Percentiles rank a stretch among this genome's conserved stretches.
These are phyloP conservation scores for Alternaria viburni DNA, from an alignment of 2,329 filamentous ascomycete species.

Conservation along the genomic window DNA sequence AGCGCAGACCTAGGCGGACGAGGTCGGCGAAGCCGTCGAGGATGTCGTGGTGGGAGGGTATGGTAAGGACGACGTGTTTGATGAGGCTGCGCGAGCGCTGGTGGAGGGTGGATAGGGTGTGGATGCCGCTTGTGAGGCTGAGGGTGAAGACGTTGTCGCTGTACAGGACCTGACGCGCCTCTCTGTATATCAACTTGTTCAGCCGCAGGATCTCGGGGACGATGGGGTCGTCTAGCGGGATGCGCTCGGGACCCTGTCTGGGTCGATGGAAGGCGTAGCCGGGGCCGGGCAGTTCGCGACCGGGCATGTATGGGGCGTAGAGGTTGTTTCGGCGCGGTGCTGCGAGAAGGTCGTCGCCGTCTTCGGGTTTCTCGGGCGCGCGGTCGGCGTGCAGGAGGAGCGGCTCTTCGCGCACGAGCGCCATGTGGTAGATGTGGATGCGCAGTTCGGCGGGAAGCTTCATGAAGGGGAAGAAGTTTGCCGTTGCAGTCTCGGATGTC, in stretches of 20 bases:
- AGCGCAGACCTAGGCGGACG: conserved; percentile 53
- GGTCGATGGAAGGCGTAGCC: not conserved
- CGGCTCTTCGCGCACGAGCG: conserved; percentile 36
- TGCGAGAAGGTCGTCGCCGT: conserved; percentile 5
- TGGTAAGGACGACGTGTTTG: conserved; percentile 52
- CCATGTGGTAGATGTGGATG: conserved; percentile 53
- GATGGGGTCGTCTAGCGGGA: conserved; percentile 40
- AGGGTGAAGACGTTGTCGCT: conserved; percentile 45
- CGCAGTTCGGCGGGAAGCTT: conserved; percentile 55
- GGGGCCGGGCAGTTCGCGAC: not conserved
- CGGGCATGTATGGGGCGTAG: not conserved
- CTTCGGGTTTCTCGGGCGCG: conserved; percentile 13
- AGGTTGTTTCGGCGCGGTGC: not conserved
- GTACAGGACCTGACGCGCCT: conserved; percentile 42
- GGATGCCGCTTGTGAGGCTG: conserved; percentile 45
- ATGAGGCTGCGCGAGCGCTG: conserved; percentile 53
- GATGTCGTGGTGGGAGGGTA: conserved; percentile 55
- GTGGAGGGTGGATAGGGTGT: conserved; percentile 49
- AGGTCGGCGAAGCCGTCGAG: conserved; percentile 55
- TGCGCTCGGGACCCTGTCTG: not conserved
- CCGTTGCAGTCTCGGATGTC: not conserved
- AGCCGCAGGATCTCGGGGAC: conserved; percentile 48
- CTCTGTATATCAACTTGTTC: conserved; percentile 48
- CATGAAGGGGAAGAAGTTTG: conserved; percentile 48
- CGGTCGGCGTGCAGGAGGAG: conserved; percentile 38